Evolutionary conservation across 139 green algal genomes (phyloP).

Genomic region (Zygnema circumcarinatum): DNA sequence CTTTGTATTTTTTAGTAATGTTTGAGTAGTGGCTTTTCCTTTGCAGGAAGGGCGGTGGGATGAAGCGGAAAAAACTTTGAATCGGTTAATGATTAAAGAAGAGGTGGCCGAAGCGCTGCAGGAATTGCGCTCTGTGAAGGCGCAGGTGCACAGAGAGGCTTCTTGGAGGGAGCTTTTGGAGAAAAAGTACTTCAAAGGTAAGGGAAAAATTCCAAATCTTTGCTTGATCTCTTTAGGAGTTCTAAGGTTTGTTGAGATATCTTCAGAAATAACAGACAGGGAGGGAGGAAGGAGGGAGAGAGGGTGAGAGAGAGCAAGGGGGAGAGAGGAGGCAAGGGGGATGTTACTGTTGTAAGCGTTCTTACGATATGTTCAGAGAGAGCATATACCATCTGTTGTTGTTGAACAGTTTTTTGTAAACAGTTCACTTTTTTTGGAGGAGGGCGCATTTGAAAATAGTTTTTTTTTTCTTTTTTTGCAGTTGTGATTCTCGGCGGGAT

Average conservation of each 20-base stretch:
- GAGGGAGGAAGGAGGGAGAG: too few species aligned
- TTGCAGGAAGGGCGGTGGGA: slow-evolving; percentile 11
- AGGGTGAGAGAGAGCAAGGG: too few species aligned
- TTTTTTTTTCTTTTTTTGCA: slow-evolving; percentile 5
- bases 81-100: background rate
- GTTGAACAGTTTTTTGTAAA: background rate
- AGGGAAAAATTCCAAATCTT: background rate
- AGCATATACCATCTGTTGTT: background rate
- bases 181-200: slow-evolving; percentile 4
- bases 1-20: background rate
- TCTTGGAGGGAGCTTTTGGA: background rate
- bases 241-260: too few species aligned
- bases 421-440: background rate
- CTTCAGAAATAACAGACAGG: background rate
- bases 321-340: too few species aligned
- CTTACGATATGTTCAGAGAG: background rate
- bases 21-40: background rate
- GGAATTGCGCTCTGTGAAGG: background rate
- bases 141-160: background rate
- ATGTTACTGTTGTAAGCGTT: background rate
- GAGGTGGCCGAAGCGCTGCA: background rate
- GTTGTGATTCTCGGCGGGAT: slow-evolving; percentile 26
- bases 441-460: background rate
- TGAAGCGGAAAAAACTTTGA: slow-evolving; percentile 5
- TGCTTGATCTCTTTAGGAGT: too few species aligned